phyloP scores from a whole-genome alignment of 2,329 filamentous ascomycete genomes.

The Sporothrix protearum region DNA sequence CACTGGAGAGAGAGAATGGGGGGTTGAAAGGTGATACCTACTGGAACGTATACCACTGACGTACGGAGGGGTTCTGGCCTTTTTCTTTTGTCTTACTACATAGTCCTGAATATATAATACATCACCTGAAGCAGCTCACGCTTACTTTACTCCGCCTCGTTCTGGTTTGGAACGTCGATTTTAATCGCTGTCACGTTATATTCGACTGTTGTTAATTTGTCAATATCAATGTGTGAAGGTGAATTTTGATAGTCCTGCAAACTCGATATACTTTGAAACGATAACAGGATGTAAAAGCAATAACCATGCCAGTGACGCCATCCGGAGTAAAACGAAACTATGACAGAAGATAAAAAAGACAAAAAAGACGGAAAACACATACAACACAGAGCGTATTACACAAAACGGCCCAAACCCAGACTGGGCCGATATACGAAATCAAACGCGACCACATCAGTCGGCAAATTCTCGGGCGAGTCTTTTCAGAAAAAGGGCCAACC shows the following conservation, averaged over 20 bases:
- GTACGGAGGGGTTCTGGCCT: not conserved
- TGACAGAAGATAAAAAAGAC: not conserved
- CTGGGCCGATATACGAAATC: not conserved
- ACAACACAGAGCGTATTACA: not conserved
- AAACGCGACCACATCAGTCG: not conserved
- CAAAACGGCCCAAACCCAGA: slow-evolving; percentile 8
- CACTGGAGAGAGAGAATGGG: not conserved
- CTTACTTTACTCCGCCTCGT: no score
- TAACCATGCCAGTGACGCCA: slow-evolving; percentile 20
- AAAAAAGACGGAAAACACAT: not conserved
- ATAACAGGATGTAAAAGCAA: slow-evolving; percentile 16
- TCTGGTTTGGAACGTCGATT: no score
- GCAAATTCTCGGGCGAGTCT: no score
- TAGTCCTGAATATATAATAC: slow-evolving; percentile 9
- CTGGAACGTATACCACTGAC: not conserved
- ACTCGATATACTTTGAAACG: slow-evolving; percentile 16
- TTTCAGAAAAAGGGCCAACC: not conserved
- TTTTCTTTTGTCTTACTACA: slow-evolving; percentile 9
- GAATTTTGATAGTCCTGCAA: slow-evolving; percentile 22
- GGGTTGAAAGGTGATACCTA: not conserved
- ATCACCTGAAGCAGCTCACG: not conserved
- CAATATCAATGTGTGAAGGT: slow-evolving; percentile 1
- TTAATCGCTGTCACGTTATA: no score
- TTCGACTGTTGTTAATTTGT: no score
- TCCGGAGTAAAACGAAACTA: slow-evolving; percentile 17